phyloP scores from a whole-genome alignment of 345 rosid species.

The Populus alba region DNA sequence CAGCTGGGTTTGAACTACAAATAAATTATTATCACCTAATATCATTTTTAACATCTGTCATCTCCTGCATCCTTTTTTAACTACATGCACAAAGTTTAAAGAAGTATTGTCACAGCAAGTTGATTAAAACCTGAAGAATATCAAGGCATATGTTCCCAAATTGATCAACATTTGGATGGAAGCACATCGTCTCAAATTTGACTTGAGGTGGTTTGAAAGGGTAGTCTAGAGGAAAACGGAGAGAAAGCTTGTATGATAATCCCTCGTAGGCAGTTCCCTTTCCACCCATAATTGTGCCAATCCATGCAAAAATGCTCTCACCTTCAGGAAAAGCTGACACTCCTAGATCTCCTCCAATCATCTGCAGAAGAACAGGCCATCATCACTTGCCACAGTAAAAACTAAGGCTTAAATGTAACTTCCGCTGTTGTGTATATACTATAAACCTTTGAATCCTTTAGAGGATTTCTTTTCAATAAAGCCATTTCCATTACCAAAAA shows the following conservation, averaged over 20 bases:
- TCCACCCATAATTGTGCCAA: slow-evolving; percentile 31
- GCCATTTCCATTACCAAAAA: neutral
- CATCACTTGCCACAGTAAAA: neutral
- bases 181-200: slow-evolving; percentile 29
- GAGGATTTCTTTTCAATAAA: neutral
- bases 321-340: slow-evolving; percentile 35
- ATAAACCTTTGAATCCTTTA: neutral
- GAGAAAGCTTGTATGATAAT: slow-evolving; percentile 25
- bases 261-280: slow-evolving; percentile 29
- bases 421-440: neutral
- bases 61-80: neutral
- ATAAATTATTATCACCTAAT: neutral
- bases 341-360: slow-evolving; percentile 28
- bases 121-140: slow-evolving; percentile 29
- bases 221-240: slow-evolving; percentile 26
- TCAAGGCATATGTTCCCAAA: slow-evolving; percentile 37
- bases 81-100: neutral
- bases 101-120: neutral
- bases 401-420: neutral
- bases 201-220: slow-evolving; percentile 34
- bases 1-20: neutral
- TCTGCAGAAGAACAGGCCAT: slow-evolving; percentile 11
- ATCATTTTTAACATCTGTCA: neutral
- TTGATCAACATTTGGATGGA: slow-evolving; percentile 35
- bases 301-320: slow-evolving; percentile 31